Conservation (phyloP, 768 basidiomycete species). For the Tremella yokohamensis region DNA sequence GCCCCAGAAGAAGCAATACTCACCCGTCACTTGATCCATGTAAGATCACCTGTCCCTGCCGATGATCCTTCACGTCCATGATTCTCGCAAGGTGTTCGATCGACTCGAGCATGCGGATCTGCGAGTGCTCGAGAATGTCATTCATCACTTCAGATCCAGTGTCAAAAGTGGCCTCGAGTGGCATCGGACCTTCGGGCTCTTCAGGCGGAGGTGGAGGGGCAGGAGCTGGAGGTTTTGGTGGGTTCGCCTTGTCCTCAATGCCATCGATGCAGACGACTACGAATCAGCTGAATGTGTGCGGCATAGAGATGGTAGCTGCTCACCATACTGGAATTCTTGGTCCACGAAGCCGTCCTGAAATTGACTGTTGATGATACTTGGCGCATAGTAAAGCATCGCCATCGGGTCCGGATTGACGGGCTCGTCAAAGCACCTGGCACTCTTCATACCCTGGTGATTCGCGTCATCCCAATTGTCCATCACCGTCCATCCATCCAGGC, state of each 20-base stretch:
- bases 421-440: conserved; percentile 47
- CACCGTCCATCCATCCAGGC: conserved; percentile 50
- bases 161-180: conserved; percentile 9
- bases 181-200: neutral
- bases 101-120: conserved; percentile 43
- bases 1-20: neutral
- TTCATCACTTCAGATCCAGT: conserved; percentile 46
- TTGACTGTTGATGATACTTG: conserved; percentile 35
- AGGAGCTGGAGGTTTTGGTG: neutral
- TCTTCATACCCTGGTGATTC: conserved; percentile 41
- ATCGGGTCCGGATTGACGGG: conserved; percentile 47
- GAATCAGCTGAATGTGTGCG: neutral
- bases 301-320: conserved; percentile 13
- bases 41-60: neutral
- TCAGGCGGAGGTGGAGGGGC: conserved; percentile 4
- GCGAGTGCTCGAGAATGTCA: conserved; percentile 46
- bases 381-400: conserved; percentile 38
- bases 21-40: neutral
- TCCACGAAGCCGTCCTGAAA: conserved; percentile 49
- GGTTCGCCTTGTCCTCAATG: conserved; percentile 16
- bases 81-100: conserved; percentile 29
- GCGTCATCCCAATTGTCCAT: conserved; percentile 51
- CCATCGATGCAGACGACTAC: conserved; percentile 51
- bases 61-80: conserved; percentile 11
- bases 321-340: conserved; percentile 49